Base-by-base conservation (phyloP, 768 basidiomycete genomes). In the Rhizopogon vulgaris region DNA sequence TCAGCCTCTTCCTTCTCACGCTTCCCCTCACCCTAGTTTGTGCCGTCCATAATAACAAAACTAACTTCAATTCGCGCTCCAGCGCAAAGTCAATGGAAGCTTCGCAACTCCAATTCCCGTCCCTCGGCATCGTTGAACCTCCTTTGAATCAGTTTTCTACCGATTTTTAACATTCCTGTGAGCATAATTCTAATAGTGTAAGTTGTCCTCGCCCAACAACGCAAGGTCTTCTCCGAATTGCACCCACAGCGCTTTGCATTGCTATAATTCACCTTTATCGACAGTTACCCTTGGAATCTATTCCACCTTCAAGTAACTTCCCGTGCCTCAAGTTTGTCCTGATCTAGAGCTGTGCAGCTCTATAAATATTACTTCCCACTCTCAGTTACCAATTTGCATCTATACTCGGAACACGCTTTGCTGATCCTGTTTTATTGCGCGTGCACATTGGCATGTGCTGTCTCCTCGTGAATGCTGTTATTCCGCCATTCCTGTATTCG, bases 361-460 rank as follows among this genome's bases (percentile, higher is more conserved):
- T 37, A 18, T 27, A 9, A 38, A 27, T 38, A 41, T 37, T 43
- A n/a, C 14, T 38, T 52, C 46, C 41, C 28, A 30, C 41, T 32
- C 41, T 12, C 25, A n/a, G 22, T 49, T 15, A 22, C 38, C 43
- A 52, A 46, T 51, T 37, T 27, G 7, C 7, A 6, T 18, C 52
- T 54, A 63, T 52, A 57, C 50, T 40, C 50, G 58, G 55, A 27
- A 50, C 51, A 8, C 3, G 1, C n/a, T 32, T 49, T 32, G 36
- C 24, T 51, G 3, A 15, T 49, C 27, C 43, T 28, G 41, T 46
- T 53, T 51, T 38, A 32, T 38, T 43, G 32, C 36, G 38, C 24
- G 27, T 38, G 36, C 41, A 22, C 18, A 37, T 42, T 36, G 34
- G 18, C 10, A 14, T 11, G 17, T 24, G n/a, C 18, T 15, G 34